Percentiles rank a stretch among this genome's conserved stretches.
These are phyloP conservation scores for Phylloporus sp. DNA, from an alignment of 1,284 basidiomycete genomes.

Conservation along the genomic window DNA sequence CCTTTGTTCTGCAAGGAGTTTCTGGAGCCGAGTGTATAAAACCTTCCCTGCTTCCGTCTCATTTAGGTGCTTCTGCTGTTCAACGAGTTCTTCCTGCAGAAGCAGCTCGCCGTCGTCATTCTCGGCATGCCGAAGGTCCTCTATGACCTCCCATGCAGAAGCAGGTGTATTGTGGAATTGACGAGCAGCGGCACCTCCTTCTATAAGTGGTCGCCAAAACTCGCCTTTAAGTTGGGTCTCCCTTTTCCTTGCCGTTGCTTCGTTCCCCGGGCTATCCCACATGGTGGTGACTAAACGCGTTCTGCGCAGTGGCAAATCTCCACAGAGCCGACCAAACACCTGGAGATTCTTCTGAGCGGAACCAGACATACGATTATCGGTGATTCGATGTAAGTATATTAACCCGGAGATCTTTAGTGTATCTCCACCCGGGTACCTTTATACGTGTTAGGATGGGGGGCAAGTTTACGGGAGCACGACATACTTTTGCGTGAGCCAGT, in stretches of 20 bases:
- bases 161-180: slow-evolving; percentile 10
- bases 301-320: slow-evolving; percentile 9
- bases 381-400: slow-evolving; percentile 54
- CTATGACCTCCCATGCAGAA: slow-evolving; percentile 13
- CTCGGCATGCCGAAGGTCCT: not conserved
- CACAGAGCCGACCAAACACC: slow-evolving; percentile 43
- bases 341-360: slow-evolving; percentile 47
- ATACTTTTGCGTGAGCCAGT: slow-evolving; percentile 29
- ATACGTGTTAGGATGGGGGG: not conserved
- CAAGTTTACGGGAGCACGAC: not conserved
- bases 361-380: slow-evolving; percentile 50
- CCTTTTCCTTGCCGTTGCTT: slow-evolving; percentile 13
- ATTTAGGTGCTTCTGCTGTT: slow-evolving; percentile 16
- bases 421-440: slow-evolving; percentile 16
- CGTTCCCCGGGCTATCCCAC: slow-evolving; percentile 29
- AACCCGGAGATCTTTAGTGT: slow-evolving; percentile 41
- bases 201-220: slow-evolving; percentile 33
- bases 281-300: slow-evolving; percentile 48
- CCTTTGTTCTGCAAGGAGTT: slow-evolving; percentile 21
- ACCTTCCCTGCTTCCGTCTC: slow-evolving; percentile 28
- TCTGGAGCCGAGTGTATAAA: slow-evolving; percentile 23
- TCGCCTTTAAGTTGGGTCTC: slow-evolving; percentile 29
- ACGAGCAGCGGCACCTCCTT: slow-evolving; percentile 34
- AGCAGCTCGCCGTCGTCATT: slow-evolving; percentile 3
- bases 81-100: slow-evolving; percentile 29